Percentiles rank a stretch among this genome's conserved stretches.
phyloP scores from a whole-genome alignment of 129 eudicot species.

The Artemisia argyi region DNA sequence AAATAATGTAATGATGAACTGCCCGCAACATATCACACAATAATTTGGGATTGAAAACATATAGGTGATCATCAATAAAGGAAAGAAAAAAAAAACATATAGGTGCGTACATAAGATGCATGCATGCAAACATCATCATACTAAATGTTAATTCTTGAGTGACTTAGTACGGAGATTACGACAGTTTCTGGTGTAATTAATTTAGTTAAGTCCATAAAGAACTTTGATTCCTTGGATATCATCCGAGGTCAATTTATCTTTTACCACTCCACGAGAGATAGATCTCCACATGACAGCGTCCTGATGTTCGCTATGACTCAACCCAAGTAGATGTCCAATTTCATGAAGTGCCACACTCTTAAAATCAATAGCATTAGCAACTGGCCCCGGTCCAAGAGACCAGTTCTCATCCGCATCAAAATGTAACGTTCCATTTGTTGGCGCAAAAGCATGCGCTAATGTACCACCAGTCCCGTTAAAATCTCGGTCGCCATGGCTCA shows the following conservation, averaged over 20 bases:
- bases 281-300: background rate
- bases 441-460: slow-evolving; percentile 5
- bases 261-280: background rate
- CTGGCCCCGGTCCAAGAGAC: background rate
- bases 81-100: no score
- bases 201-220: background rate
- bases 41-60: no score
- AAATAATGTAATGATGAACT: no score
- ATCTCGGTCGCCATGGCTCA: background rate
- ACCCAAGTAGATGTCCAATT: slow-evolving; percentile 6
- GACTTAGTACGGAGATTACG: no score
- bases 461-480: background rate
- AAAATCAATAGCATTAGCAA: background rate
- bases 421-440: background rate
- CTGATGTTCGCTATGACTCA: background rate
- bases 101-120: no score
- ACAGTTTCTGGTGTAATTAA: no score
- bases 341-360: slow-evolving; percentile 2
- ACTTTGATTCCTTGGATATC: slow-evolving; percentile 11
- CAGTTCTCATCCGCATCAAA: background rate
- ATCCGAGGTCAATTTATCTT: background rate
- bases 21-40: no score
- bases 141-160: no score
- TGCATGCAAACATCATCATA: no score
- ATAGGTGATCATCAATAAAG: no score